Evolutionary conservation across 129 eudicot species (phyloP).

Genomic region (Solidago caesia): DNA sequence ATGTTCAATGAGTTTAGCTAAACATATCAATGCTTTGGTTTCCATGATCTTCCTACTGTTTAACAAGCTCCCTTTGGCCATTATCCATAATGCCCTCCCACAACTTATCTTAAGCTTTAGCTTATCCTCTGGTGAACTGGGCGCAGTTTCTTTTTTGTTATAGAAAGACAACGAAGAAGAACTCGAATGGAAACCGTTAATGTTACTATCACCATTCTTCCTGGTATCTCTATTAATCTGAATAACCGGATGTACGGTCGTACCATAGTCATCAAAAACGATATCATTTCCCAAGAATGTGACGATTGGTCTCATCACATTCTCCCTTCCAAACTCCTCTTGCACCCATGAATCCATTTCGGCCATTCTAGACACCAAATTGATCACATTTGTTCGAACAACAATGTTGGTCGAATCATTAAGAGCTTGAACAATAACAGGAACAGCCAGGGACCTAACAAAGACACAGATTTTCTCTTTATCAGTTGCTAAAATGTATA

Average conservation of each 20-base stretch:
- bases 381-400: constrained; percentile 48
- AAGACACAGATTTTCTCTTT: constrained; percentile 38
- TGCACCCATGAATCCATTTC: constrained; percentile 42
- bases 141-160: constrained; percentile 43
- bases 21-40: constrained; percentile 62
- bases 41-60: constrained; percentile 71
- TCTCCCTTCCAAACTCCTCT: constrained; percentile 76
- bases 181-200: constrained; percentile 21
- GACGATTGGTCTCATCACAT: constrained; percentile 57
- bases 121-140: constrained; percentile 54
- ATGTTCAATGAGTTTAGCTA: constrained; percentile 60
- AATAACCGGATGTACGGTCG: not conserved
- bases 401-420: constrained; percentile 39
- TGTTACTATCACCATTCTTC: constrained; percentile 30
- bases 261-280: constrained; percentile 44
- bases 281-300: constrained; percentile 47
- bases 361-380: constrained; percentile 61
- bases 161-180: constrained; percentile 38
- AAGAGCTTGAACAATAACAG: constrained; percentile 43
- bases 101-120: constrained; percentile 49
- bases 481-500: constrained; percentile 47
- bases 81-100: constrained; percentile 53
- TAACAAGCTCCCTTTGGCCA: constrained; percentile 52
- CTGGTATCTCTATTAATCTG: constrained; percentile 1
- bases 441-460: constrained; percentile 41